Evolutionary conservation across 2,329 filamentous ascomycete species (phyloP).

Genomic region (Spiromastix sp.): DNA sequence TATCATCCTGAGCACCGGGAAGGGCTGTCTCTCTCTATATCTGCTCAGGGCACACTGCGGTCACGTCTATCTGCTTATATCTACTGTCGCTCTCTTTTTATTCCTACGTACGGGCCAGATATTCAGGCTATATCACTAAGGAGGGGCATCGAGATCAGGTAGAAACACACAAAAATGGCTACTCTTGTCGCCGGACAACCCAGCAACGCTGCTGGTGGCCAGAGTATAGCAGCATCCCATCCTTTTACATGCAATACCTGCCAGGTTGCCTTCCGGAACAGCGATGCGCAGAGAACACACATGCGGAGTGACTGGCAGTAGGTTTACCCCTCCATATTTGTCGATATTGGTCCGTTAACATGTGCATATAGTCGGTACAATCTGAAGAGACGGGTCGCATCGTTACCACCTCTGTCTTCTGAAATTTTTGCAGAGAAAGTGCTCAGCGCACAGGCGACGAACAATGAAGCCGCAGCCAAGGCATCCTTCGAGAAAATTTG

Average conservation of each 20-base stretch:
- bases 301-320: slow-evolving; percentile 99
- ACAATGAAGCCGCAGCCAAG: slow-evolving; percentile 74
- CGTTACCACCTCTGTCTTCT: slow-evolving; percentile 68
- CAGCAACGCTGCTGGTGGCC: slow-evolving; percentile 10
- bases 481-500: slow-evolving; percentile 82
- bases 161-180: slow-evolving; percentile 8
- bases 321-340: slow-evolving; percentile 30
- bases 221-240: slow-evolving; percentile 45
- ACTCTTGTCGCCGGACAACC: not conserved
- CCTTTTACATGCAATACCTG: slow-evolving; percentile 98
- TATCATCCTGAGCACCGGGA: too few species aligned
- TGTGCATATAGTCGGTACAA: slow-evolving; percentile 65
- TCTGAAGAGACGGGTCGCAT: slow-evolving; percentile 59
- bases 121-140: too few species aligned
- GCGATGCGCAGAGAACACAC: slow-evolving; percentile 83
- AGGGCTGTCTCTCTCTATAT: too few species aligned
- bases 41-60: too few species aligned
- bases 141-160: too few species aligned
- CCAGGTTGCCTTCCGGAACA: slow-evolving; percentile 89
- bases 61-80: too few species aligned
- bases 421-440: slow-evolving; percentile 96
- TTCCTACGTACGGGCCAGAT: too few species aligned
- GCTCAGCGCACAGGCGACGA: slow-evolving; percentile 74
- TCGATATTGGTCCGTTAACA: slow-evolving; percentile 11
- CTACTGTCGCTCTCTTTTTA: too few species aligned